Evolutionary conservation across 352 stramenopile genomes (phyloP).

Genomic region (Pythium coloratum): DNA sequence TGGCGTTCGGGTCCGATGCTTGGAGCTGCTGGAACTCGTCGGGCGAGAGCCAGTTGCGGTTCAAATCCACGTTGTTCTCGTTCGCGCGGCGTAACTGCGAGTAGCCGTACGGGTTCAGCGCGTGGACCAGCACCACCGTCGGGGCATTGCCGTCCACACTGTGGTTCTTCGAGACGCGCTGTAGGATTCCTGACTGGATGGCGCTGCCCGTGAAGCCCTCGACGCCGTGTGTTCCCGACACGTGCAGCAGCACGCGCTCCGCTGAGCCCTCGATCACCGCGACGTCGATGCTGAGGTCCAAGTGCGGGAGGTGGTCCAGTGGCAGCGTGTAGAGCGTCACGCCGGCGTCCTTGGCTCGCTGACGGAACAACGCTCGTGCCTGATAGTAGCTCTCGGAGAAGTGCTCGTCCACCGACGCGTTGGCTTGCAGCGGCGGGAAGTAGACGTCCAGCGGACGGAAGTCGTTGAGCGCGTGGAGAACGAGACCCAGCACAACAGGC

Average conservation of each 20-base stretch:
- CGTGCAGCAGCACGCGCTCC: constrained; percentile 62
- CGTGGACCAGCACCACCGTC: constrained; percentile 91
- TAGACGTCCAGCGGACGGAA: constrained; percentile 54
- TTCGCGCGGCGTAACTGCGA: constrained; percentile 85
- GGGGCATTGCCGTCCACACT: constrained; percentile 24
- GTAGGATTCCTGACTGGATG: constrained; percentile 68
- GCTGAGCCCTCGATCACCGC: constrained; percentile 47
- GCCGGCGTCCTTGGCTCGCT: constrained; percentile 20
- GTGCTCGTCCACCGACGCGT: constrained; percentile 38
- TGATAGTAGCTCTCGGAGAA: constrained; percentile 68
- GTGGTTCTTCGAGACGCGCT: constrained; percentile 20
- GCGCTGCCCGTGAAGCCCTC: constrained; percentile 82
- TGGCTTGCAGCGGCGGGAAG: constrained; percentile 12
- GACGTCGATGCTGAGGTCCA: constrained; percentile 73
- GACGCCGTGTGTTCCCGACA: constrained; percentile 82
- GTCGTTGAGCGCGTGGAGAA: constrained; percentile 45
- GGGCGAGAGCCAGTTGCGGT: constrained; percentile 86
- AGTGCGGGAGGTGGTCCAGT: constrained; percentile 37
- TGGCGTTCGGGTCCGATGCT: constrained; percentile 66
- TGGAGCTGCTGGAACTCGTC: constrained; percentile 48
- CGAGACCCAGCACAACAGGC: not conserved
- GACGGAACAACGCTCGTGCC: constrained; percentile 60
- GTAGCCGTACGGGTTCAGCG: constrained; percentile 93
- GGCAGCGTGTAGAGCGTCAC: constrained; percentile 50
- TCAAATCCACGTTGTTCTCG: constrained; percentile 95